Base-by-base conservation (phyloP, 2,329 filamentous ascomycete species). In the Diaporthe ilicicola region DNA sequence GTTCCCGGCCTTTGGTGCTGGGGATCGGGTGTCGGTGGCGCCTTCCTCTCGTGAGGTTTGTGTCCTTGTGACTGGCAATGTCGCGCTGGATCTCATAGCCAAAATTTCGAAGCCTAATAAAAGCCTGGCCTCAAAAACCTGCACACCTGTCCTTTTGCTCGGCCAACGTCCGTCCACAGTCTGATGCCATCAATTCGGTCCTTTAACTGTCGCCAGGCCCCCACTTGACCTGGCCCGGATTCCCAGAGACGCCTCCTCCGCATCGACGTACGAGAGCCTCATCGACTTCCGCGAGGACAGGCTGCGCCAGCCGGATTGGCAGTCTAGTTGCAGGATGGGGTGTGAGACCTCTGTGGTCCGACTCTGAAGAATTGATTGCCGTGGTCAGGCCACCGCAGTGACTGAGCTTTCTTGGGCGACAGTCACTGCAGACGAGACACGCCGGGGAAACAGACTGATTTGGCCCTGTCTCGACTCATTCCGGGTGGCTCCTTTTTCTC, bases 151-250 rank as follows among this genome's bases (percentile, higher is more conserved):
- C 42, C n/a, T n/a, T 39, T 37, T 24, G 24, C 22, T 72, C 70
- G 66, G 70, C 12, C 67, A 67, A 65, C 56, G 39, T 56, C 59
- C 66, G 51, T 48, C 44, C 56, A 55, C 46, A 51, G 55, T 22
- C 50, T 72, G 48, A 69, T 54, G 55, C 50, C 70, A 65, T 65
- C 55, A 24, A 72, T 69, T 72, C 70, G 70, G 70, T 64, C 70
- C 70, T 51, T 72, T 64, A 22, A 48, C 24, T 37, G 34, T n/a
- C 55, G 55, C 61, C 24, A 29, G 29, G 34, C 37, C 70, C 69
- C 70, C 66, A 67, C 66, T 34, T 66, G 48, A 48, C 39, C 62
- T 42, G 17, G 7, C 53, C 54, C 56, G 29, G 29, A 65, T 61
- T 66, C 62, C 66, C 66, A 62, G 66, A 66, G 44, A 59, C 70